phyloP scores from a whole-genome alignment of 805 yeast genomes.

The Crinitomyces ghanaensis region DNA sequence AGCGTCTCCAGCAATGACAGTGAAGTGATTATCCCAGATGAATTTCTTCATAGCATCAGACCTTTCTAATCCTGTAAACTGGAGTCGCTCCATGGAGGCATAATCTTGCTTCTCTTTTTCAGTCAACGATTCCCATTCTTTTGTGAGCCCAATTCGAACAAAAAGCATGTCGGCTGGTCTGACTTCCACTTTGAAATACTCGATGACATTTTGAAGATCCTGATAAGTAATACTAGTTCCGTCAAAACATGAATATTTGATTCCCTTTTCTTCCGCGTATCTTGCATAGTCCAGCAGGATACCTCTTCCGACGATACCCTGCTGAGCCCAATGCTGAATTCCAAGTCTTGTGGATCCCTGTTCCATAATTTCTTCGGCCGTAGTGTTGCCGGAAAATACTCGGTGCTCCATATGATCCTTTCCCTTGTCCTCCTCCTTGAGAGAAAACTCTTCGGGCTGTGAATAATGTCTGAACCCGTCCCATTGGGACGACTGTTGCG shows the following conservation, averaged over 20 bases:
- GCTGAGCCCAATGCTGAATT: conserved; percentile 19
- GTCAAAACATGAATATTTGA: conserved; percentile 20
- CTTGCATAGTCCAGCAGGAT: conserved; percentile 24
- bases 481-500: conserved; percentile 27
- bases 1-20: conserved; percentile 24
- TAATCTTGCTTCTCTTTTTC: conserved; percentile 7
- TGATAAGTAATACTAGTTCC: conserved; percentile 18
- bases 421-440: conserved; percentile 2
- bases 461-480: conserved; percentile 25
- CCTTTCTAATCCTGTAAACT: conserved; percentile 19
- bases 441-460: conserved; percentile 11
- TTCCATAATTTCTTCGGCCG: conserved; percentile 15
- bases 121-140: conserved; percentile 17
- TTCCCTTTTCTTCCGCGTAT: conserved; percentile 22
- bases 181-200: conserved; percentile 18
- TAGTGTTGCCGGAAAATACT: conserved; percentile 14
- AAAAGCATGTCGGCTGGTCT: conserved; percentile 25
- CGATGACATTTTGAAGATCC: conserved; percentile 18
- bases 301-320: conserved; percentile 27
- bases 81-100: conserved; percentile 4
- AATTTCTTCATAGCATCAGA: conserved; percentile 19
- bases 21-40: conserved; percentile 22
- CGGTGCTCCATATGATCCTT: conserved; percentile 8
- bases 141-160: conserved; percentile 23
- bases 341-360: conserved; percentile 12